A percentile compares a stretch with the other conserved stretches of the same genome.
Evolutionary conservation across 2,329 filamentous ascomycete genomes (phyloP).

Genomic region (Ascochyta fabae): DNA sequence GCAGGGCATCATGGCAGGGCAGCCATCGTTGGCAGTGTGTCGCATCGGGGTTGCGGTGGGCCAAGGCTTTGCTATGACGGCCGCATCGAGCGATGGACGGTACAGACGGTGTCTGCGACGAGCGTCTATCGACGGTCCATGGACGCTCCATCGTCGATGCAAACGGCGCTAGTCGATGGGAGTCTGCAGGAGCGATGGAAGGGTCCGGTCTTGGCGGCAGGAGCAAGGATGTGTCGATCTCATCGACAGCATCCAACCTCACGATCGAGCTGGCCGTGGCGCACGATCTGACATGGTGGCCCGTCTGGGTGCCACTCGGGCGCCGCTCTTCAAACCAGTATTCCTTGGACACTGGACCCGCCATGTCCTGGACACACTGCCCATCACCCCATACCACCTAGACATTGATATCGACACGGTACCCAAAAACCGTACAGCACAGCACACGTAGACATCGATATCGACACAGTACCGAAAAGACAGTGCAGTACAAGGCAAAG

Average conservation of each 20-base stretch:
- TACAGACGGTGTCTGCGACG: not conserved
- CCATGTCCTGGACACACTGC: too few species aligned
- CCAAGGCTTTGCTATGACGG: not conserved
- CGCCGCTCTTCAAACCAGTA: not conserved
- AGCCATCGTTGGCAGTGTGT: not conserved
- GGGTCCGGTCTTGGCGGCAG: not conserved
- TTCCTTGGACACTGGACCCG: too few species aligned
- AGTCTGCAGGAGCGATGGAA: not conserved
- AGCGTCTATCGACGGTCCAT: not conserved
- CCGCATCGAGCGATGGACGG: slow-evolving; percentile 2
- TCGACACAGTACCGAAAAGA: too few species aligned
- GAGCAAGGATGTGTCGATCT: slow-evolving; percentile 12
- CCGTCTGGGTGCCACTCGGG: slow-evolving; percentile 3
- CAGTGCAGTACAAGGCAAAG: too few species aligned
- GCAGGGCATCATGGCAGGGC: not conserved
- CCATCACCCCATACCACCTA: too few species aligned
- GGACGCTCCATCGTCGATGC: slow-evolving; percentile 14
- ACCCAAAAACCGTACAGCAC: too few species aligned
- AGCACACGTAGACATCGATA: too few species aligned
- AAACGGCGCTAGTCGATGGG: not conserved
- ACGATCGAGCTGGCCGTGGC: slow-evolving; percentile 8
- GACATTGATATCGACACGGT: too few species aligned
- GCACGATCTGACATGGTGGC: not conserved
- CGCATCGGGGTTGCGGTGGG: not conserved
- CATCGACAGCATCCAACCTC: slow-evolving; percentile 9